A percentile compares a stretch with the other conserved stretches of the same genome.
phyloP scores from a whole-genome alignment of 176 grass and related monocot genomes.

The Puccinellia tenuiflora region DNA sequence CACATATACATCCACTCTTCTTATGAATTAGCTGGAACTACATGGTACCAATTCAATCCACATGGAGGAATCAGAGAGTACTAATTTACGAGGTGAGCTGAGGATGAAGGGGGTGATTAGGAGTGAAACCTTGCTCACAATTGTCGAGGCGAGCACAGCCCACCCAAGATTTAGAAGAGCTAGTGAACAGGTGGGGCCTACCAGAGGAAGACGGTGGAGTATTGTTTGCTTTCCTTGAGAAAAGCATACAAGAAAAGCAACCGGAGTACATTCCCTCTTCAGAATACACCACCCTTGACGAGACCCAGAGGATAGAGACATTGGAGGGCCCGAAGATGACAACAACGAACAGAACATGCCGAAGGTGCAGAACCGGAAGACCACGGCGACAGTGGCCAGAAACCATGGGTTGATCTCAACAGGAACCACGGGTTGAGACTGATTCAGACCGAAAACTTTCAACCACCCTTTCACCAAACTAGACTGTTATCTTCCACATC shows the following conservation, averaged over 20 bases:
- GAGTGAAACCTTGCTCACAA: background rate
- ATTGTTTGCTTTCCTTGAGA: background rate
- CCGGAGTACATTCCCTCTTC: too few species aligned
- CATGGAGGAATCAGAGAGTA: background rate
- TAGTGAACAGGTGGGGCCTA: background rate
- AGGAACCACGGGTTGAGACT: background rate
- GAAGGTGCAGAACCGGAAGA: background rate
- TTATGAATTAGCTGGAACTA: background rate
- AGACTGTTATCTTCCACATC: background rate
- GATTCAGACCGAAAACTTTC: background rate
- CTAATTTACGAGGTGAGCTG: background rate
- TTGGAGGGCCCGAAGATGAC: too few species aligned
- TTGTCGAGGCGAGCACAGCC: background rate
- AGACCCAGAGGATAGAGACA: background rate
- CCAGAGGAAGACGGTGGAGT: background rate
- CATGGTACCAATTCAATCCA: background rate
- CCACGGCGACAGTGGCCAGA: background rate
- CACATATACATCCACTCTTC: background rate
- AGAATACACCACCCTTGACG: background rate
- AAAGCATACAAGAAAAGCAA: background rate
- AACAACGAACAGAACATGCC: too few species aligned
- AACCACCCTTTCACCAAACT: background rate
- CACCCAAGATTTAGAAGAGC: background rate
- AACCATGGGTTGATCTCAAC: background rate
- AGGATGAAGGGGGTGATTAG: background rate